Conservation (phyloP, 1,284 basidiomycete species). For the Malassezia caprae region DNA sequence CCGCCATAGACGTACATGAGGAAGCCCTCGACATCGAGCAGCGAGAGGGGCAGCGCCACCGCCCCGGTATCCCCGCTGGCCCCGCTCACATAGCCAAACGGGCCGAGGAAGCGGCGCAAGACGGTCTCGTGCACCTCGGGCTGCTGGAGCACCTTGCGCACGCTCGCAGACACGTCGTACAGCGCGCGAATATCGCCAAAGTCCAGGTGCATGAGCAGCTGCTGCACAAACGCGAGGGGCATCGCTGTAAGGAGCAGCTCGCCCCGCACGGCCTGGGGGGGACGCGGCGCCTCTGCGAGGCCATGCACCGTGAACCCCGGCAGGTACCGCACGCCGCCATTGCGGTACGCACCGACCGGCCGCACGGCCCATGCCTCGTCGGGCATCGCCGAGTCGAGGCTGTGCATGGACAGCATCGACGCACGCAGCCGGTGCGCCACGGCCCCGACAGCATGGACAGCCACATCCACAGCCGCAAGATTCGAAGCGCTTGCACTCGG, state of each 20-base stretch:
- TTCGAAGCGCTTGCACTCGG: slow-evolving; percentile 8
- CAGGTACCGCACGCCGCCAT: slow-evolving; percentile 29
- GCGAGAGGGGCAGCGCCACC: slow-evolving; percentile 29
- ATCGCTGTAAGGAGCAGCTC: background rate
- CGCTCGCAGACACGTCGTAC: slow-evolving; percentile 28
- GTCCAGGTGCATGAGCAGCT: slow-evolving; percentile 31
- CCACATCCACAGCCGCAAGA: background rate
- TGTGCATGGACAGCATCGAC: slow-evolving; percentile 8
- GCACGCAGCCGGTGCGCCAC: background rate
- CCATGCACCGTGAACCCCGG: slow-evolving; percentile 32
- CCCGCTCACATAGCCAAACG: slow-evolving; percentile 29
- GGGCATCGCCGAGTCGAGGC: slow-evolving; percentile 12
- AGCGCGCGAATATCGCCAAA: slow-evolving; percentile 38
- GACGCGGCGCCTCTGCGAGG: slow-evolving; percentile 21
- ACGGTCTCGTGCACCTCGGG: slow-evolving; percentile 27
- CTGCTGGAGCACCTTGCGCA: slow-evolving; percentile 27
- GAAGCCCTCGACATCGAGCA: slow-evolving; percentile 41
- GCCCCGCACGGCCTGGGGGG: background rate
- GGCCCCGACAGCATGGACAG: slow-evolving; percentile 4
- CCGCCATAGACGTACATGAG: slow-evolving; percentile 30
- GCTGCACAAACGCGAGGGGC: slow-evolving; percentile 2
- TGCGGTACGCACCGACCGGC: slow-evolving; percentile 27
- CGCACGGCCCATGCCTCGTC: slow-evolving; percentile 22
- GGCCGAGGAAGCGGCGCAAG: slow-evolving; percentile 35
- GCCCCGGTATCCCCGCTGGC: background rate